Conservation (phyloP, 2,329 filamentous ascomycete species). For the Neoascochyta sp. region DNA sequence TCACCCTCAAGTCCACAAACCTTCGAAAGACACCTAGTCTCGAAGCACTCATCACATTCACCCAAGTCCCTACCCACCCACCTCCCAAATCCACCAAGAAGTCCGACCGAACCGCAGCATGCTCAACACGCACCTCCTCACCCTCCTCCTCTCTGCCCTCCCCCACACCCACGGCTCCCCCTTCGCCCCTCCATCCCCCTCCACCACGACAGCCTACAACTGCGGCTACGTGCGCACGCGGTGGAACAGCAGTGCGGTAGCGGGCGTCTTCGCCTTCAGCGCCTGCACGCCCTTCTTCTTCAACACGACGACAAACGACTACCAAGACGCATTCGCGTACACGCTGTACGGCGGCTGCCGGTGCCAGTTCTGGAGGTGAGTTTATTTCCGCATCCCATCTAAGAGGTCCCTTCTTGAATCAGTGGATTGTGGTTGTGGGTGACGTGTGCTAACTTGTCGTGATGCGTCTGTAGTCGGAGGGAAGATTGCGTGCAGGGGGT, state of each 20-base stretch:
- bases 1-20: not conserved
- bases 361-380: slow-evolving; percentile 7
- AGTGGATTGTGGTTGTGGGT: too few relatives aligned
- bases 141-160: slow-evolving; percentile 1
- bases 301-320: slow-evolving; percentile 3
- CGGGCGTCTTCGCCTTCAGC: slow-evolving; percentile 3
- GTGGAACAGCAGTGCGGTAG: slow-evolving; percentile 4
- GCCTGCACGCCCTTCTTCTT: slow-evolving; percentile 5
- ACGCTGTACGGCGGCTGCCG: slow-evolving; percentile 6
- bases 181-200: not conserved
- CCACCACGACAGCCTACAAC: slow-evolving; percentile 1
- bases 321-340: slow-evolving; percentile 8
- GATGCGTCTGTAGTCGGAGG: too few relatives aligned
- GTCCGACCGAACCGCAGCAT: slow-evolving; percentile 1
- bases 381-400: too few relatives aligned
- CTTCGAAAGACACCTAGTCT: not conserved
- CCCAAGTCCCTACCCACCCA: not conserved
- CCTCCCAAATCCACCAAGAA: not conserved
- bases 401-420: too few relatives aligned
- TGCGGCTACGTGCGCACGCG: slow-evolving; percentile 9
- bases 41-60: not conserved
- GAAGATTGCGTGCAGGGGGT: slow-evolving; percentile 3
- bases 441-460: too few relatives aligned
- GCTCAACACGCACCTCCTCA: not conserved
- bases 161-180: not conserved